Percentiles rank a stretch among this genome's conserved stretches.
These are phyloP conservation scores for Sclerotinia minor DNA, from an alignment of 2,329 filamentous ascomycete species.

Conservation along the genomic window DNA sequence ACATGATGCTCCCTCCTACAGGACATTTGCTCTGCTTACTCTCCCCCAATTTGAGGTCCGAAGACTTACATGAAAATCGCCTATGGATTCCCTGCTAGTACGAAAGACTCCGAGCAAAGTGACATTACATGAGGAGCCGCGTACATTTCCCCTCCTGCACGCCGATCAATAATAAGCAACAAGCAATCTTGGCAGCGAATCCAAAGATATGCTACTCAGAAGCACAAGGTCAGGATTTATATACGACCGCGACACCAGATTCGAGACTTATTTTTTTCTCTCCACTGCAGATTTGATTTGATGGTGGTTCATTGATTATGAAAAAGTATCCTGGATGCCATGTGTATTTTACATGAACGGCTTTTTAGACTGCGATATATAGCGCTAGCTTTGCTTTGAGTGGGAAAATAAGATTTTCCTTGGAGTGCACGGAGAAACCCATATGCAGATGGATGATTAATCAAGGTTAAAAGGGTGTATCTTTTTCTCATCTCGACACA, in stretches of 20 bases:
- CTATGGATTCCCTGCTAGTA: not conserved
- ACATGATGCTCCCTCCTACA: not conserved
- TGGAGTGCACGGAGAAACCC: not conserved
- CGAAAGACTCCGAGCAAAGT: not conserved
- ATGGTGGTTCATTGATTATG: not conserved
- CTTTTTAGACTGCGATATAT: slow-evolving; percentile 2
- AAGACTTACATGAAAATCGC: slow-evolving; percentile 15
- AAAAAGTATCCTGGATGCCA: not conserved
- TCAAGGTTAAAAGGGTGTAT: no score
- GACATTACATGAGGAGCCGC: slow-evolving; percentile 13
- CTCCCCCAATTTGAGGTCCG: slow-evolving; percentile 16
- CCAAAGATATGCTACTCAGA: not conserved
- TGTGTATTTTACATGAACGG: slow-evolving; percentile 1
- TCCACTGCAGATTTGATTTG: not conserved
- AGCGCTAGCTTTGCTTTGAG: not conserved
- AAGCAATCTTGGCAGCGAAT: not conserved
- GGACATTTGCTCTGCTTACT: not conserved
- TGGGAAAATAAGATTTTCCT: not conserved
- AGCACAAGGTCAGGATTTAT: not conserved
- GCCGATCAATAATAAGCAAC: not conserved
- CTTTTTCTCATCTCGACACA: not conserved
- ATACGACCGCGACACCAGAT: not conserved
- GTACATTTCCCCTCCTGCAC: not conserved
- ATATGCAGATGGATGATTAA: not conserved
- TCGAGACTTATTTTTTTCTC: not conserved